Conservation (phyloP, 176 grass and related monocot species). For the Avena atlantica region DNA sequence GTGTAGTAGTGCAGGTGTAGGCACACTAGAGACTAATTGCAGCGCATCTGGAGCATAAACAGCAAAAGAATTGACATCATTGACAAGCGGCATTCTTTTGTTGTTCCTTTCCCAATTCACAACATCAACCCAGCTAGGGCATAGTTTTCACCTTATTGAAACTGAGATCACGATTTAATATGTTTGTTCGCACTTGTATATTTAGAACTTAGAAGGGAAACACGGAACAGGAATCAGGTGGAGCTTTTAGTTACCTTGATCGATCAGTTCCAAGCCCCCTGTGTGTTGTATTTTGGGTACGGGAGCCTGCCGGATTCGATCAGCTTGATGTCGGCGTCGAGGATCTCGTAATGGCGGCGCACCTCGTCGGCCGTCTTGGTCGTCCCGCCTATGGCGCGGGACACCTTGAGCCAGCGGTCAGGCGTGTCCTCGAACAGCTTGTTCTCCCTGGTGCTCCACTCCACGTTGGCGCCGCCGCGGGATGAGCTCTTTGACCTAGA, state of each 20-base stretch:
- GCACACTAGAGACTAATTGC: background rate
- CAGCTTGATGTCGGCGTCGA: slow-evolving; percentile 58
- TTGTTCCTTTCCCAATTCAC: background rate
- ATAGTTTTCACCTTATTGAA: no score
- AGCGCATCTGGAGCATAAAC: slow-evolving; percentile 7
- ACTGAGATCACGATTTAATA: background rate
- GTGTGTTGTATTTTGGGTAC: slow-evolving; percentile 73
- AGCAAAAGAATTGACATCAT: background rate
- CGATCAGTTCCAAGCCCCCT: slow-evolving; percentile 51
- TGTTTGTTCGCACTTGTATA: background rate
- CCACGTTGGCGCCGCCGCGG: slow-evolving; percentile 11
- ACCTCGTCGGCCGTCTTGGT: slow-evolving; percentile 82
- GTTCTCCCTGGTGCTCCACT: slow-evolving; percentile 75
- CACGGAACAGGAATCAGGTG: background rate
- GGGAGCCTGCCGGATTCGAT: slow-evolving; percentile 63
- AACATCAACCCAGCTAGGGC: no score
- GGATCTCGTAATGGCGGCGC: slow-evolving; percentile 72
- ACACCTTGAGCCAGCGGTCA: slow-evolving; percentile 87
- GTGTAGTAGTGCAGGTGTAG: slow-evolving; percentile 27
- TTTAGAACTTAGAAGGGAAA: background rate
- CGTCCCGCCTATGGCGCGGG: slow-evolving; percentile 70
- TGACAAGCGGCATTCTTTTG: no score
- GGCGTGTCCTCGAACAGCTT: slow-evolving; percentile 92
- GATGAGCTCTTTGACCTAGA: slow-evolving; percentile 55
- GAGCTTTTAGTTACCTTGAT: background rate